Conservation (phyloP, 768 basidiomycete species). For the Suillus lakei region DNA sequence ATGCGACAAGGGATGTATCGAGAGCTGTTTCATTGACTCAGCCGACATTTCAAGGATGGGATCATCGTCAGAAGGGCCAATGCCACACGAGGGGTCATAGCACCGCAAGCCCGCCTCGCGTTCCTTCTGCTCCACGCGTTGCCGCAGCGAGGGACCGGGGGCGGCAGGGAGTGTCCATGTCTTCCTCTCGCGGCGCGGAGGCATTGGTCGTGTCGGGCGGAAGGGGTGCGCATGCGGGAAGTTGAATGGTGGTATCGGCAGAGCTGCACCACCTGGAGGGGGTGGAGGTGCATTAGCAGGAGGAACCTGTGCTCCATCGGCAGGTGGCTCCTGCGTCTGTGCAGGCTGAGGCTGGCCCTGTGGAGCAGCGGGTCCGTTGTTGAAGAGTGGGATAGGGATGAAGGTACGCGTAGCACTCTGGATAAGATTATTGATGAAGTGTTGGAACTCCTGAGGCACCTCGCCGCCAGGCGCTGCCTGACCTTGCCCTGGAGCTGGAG, state of each 20-base stretch:
- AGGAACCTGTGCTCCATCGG: conserved; percentile 16
- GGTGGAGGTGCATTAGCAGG: conserved; percentile 18
- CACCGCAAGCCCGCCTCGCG: conserved; percentile 75
- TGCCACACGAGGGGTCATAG: conserved; percentile 71
- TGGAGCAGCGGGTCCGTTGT: background rate
- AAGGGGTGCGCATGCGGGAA: conserved; percentile 17
- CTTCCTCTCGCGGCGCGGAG: conserved; percentile 42
- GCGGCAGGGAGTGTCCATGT: conserved; percentile 64
- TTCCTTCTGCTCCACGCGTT: conserved; percentile 74
- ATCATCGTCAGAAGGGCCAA: conserved; percentile 78
- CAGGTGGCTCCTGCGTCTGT: conserved; percentile 10
- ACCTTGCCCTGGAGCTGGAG: background rate
- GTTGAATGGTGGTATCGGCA: conserved; percentile 11
- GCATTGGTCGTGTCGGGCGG: conserved; percentile 27
- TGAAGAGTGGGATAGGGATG: background rate
- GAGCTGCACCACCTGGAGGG: conserved; percentile 1
- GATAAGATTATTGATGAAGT: conserved; percentile 5
- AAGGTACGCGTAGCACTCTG: conserved; percentile 3
- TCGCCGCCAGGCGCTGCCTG: background rate
- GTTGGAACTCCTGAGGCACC: conserved; percentile 3
- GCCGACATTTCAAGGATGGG: conserved; percentile 45
- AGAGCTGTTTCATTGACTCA: conserved; percentile 22
- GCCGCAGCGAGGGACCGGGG: conserved; percentile 72
- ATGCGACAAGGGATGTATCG: conserved; percentile 23
- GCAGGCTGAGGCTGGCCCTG: conserved; percentile 18